phyloP scores from a whole-genome alignment of 371 early-diverging fungal genomes.

The Mucor sp. region DNA sequence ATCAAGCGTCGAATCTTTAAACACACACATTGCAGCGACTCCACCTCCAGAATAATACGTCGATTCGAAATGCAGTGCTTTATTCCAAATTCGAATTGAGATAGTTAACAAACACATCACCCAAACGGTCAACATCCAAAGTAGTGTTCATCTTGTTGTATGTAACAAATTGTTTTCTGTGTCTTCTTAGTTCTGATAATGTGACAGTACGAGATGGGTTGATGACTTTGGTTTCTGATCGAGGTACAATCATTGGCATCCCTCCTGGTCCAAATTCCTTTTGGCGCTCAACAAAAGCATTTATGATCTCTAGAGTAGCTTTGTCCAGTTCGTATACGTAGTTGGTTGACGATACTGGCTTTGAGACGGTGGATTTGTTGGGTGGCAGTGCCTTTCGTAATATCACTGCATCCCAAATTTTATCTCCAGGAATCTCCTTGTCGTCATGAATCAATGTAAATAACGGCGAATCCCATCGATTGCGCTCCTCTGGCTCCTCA shows the following conservation, averaged over 20 bases:
- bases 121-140: conserved; percentile 67
- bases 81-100: conserved; percentile 70
- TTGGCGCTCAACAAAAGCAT: conserved; percentile 77
- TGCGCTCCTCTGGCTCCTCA: conserved; percentile 92
- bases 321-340: conserved; percentile 90
- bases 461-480: conserved; percentile 95
- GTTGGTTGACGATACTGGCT: conserved; percentile 88
- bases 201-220: conserved; percentile 80
- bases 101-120: conserved; percentile 88
- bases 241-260: conserved; percentile 65
- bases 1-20: no score
- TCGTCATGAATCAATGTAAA: conserved; percentile 84
- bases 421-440: conserved; percentile 56
- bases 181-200: conserved; percentile 79
- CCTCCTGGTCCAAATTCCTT: conserved; percentile 68
- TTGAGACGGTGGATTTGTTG: conserved; percentile 79
- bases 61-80: not conserved
- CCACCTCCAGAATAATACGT: no score
- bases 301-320: conserved; percentile 79
- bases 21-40: no score
- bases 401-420: conserved; percentile 81
- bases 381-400: conserved; percentile 81
- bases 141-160: conserved; percentile 86
- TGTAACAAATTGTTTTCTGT: conserved; percentile 83
- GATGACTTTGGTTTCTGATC: conserved; percentile 51